Evolutionary conservation across 2,329 filamentous ascomycete genomes (phyloP).

Genomic region (Hypocrella siamensis): DNA sequence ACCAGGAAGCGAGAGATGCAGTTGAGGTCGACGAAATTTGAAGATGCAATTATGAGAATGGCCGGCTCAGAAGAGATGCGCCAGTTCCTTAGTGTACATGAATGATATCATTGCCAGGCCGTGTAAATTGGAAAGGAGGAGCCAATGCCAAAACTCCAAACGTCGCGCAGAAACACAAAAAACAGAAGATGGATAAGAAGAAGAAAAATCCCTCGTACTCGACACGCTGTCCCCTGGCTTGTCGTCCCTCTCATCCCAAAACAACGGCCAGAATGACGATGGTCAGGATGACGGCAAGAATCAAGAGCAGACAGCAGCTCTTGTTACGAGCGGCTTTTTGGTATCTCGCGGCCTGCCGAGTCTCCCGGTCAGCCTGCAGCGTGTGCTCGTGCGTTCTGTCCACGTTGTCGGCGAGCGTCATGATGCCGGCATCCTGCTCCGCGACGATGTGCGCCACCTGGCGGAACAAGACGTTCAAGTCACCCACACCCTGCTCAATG

Average conservation of each 20-base stretch:
- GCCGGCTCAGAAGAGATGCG: too few species aligned
- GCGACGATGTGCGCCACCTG: conserved; percentile 96
- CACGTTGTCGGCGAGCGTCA: conserved; percentile 79
- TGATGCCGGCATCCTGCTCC: conserved; percentile 78
- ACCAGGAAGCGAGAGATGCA: too few species aligned
- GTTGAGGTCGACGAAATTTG: too few species aligned
- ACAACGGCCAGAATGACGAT: conserved; percentile 81
- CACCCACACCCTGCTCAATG: conserved; percentile 90
- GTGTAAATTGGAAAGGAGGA: too few species aligned
- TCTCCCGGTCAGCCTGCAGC: conserved; percentile 69
- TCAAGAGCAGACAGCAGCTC: conserved; percentile 80
- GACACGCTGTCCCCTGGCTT: too few species aligned
- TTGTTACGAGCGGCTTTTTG: conserved; percentile 94
- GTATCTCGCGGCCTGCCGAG: conserved; percentile 73
- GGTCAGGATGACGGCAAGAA: conserved; percentile 74
- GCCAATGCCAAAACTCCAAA: too few species aligned
- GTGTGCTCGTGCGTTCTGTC: conserved; percentile 70
- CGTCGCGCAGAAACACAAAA: too few species aligned
- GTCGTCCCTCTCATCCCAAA: conserved; percentile 39
- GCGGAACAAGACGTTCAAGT: conserved; percentile 90
- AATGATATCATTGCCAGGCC: too few species aligned
- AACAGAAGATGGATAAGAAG: too few species aligned
- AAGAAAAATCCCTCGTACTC: too few species aligned
- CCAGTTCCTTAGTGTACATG: too few species aligned
- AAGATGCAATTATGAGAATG: too few species aligned